phyloP scores from a whole-genome alignment of 345 rosid species.

The Triadica sebifera region DNA sequence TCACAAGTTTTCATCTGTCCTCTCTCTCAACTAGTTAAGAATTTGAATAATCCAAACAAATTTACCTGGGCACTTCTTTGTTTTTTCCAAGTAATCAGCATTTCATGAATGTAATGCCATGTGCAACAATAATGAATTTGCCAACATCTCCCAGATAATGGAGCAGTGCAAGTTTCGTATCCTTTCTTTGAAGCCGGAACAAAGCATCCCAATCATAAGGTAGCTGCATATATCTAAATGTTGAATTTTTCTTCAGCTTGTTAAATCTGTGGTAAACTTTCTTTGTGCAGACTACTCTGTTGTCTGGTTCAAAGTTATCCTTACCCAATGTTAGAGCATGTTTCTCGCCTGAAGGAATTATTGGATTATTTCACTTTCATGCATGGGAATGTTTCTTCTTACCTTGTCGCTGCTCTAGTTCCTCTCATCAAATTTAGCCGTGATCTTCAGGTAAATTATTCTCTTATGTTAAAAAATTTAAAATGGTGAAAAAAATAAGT shows the following conservation, averaged over 20 bases:
- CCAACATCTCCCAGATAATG: constrained; percentile 52
- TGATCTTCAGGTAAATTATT: constrained; percentile 63
- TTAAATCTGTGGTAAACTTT: constrained; percentile 14
- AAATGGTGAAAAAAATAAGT: neutral
- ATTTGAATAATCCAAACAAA: neutral
- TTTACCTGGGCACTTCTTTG: neutral
- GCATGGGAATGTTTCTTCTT: constrained; percentile 56
- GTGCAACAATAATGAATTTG: constrained; percentile 1
- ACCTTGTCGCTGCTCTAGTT: constrained; percentile 54
- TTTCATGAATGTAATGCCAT: neutral
- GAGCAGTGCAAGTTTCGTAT: constrained; percentile 77
- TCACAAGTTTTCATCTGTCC: neutral
- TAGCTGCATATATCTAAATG: constrained; percentile 21
- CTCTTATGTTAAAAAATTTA: neutral
- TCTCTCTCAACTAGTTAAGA: neutral
- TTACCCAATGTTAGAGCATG: constrained; percentile 59
- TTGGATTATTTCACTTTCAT: constrained; percentile 76
- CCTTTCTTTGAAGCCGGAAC: constrained; percentile 70
- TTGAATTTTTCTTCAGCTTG: constrained; percentile 11
- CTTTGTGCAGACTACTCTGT: constrained; percentile 55
- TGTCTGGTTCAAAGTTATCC: constrained; percentile 56
- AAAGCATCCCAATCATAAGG: constrained; percentile 61
- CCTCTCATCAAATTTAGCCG: constrained; percentile 67
- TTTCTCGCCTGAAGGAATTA: constrained; percentile 72
- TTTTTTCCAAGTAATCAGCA: neutral